phyloP scores from a whole-genome alignment of 768 basidiomycete genomes.

The Phylloporus scabripes region DNA sequence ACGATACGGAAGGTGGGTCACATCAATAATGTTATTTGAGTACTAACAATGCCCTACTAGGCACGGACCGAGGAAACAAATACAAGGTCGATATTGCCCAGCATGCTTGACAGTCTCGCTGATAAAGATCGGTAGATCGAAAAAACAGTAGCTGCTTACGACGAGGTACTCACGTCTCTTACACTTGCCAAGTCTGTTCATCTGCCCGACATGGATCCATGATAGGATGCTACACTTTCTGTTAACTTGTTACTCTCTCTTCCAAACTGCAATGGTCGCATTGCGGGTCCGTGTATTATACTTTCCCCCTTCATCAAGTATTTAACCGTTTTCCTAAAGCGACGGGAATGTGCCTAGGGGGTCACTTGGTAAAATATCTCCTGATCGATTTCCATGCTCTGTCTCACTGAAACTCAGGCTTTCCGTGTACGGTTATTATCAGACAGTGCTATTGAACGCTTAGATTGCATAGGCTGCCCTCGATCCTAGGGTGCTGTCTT shows the following conservation, averaged over 20 bases:
- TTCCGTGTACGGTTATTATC: conserved; percentile 39
- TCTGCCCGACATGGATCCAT: background rate
- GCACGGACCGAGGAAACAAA: conserved; percentile 86
- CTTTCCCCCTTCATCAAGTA: background rate
- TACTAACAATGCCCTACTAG: conserved; percentile 29
- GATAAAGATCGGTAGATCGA: conserved; percentile 57
- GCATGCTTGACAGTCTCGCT: background rate
- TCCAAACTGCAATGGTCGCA: conserved; percentile 85
- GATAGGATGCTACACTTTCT: conserved; percentile 70
- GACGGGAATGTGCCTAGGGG: conserved; percentile 90
- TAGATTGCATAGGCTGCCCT: conserved; percentile 65
- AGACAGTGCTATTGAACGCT: background rate
- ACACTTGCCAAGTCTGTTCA: background rate
- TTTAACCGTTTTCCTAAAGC: conserved; percentile 35
- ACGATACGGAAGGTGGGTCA: conserved; percentile 72
- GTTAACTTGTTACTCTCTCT: conserved; percentile 70
- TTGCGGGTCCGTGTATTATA: conserved; percentile 54
- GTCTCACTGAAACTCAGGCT: conserved; percentile 32
- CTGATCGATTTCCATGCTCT: background rate
- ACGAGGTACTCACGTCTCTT: conserved; percentile 52
- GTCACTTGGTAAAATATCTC: conserved; percentile 60
- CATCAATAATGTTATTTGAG: background rate
- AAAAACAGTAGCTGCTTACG: conserved; percentile 82
- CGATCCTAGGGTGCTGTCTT: conserved; percentile 72
- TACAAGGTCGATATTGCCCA: conserved; percentile 60